Base-by-base conservation (phyloP, 805 yeast species). In the Barnettozyma pratensis region DNA sequence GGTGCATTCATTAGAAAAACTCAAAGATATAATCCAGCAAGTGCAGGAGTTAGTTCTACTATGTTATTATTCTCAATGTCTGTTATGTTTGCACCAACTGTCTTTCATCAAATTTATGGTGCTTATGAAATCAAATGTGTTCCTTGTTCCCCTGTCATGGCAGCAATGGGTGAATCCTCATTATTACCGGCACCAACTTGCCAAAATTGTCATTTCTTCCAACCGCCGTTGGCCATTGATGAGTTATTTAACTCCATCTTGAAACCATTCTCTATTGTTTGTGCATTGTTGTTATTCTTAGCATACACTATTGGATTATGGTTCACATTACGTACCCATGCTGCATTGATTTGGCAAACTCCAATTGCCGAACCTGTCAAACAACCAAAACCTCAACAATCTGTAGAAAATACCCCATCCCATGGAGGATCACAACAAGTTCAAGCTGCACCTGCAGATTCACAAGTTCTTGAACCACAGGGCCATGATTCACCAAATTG, bases 401-500 rank as follows among this genome's bases (percentile, higher is more conserved):
- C 40, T 12, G 4, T 25, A 5, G 40, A 34, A n/a, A 14, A 8
- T n/a, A 26, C 37, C 19, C 32, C 47, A 11, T 5, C 35, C 10
- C 10, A 26, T 10, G 12, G 27, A 11, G 29, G 36, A 5, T 8
- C 40, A 9, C 19, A 31, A 12, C 30, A 14, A 8, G 38, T 26
- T 12, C 14, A 29, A 28, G 30, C 43, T 26, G 47, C 37, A 6
- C 10, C 43, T 5, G 43, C 41, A 26, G 45, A 44, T 14, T 39
- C 50, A 41, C 49, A 46, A 39, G 47, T 37, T 4, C 41, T 37
- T 8, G 57, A 56, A 41, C 51, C 56, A 37, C 53, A 85, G 5
- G 95, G 96, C 1, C 97, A 92, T 58, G 97, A 90, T 64, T 95
- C 97, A 0, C 98, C 99, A 41, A 94, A 94, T 63, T 94, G 99